These are phyloP conservation scores for Colletotrichum coccodes DNA, from an alignment of 2,329 filamentous ascomycete species.

Conservation along the genomic window DNA sequence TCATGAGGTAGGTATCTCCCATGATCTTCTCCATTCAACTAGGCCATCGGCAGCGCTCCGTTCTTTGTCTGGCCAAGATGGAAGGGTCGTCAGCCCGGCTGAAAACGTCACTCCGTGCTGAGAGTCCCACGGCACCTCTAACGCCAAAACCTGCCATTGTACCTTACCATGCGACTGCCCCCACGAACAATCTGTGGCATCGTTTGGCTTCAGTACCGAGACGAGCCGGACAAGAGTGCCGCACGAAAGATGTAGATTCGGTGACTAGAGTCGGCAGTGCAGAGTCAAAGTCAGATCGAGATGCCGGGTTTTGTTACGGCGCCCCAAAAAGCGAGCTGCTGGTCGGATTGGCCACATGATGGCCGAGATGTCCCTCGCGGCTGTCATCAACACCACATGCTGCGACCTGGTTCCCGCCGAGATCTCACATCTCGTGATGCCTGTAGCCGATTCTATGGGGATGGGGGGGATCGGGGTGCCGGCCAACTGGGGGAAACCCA, in stretches of 20 bases:
- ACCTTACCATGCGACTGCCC: background rate
- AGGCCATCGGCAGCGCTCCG: constrained; percentile 2
- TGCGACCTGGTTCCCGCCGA: background rate
- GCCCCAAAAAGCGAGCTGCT: background rate
- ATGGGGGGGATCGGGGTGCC: constrained; percentile 8
- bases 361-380: background rate
- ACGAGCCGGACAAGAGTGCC: constrained; percentile 16
- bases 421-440: constrained; percentile 8
- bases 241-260: constrained; percentile 3
- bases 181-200: background rate
- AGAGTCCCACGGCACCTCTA: constrained; percentile 17
- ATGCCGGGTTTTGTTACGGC: background rate
- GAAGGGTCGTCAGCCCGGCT: constrained; percentile 3
- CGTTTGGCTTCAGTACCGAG: background rate
- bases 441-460: background rate
- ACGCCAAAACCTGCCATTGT: background rate
- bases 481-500: constrained; percentile 21
- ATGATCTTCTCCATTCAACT: constrained; percentile 7
- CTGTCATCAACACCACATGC: constrained; percentile 7
- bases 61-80: constrained; percentile 18
- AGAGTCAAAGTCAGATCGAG: constrained; percentile 18
- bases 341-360: constrained; percentile 15
- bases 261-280: constrained; percentile 10
- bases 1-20: background rate
- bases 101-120: constrained; percentile 9